phyloP scores from a whole-genome alignment of 352 stramenopile genomes.

The Paralagenidium karlingii region DNA sequence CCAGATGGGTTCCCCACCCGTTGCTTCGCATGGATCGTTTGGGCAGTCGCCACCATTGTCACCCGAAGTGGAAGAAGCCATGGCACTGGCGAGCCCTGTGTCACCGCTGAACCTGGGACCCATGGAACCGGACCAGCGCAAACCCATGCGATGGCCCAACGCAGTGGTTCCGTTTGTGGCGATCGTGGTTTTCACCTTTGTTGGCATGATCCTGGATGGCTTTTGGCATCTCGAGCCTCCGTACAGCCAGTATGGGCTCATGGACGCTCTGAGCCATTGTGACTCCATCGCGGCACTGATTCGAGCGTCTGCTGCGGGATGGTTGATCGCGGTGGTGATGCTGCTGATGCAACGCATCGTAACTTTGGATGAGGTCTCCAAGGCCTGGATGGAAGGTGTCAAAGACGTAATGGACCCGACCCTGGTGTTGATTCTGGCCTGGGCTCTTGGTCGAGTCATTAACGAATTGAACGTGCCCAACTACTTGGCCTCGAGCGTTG shows the following conservation, averaged over 20 bases:
- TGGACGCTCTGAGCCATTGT: constrained; percentile 69
- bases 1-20: neutral
- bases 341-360: constrained; percentile 77
- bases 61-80: constrained; percentile 18
- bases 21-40: neutral
- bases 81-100: constrained; percentile 23
- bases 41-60: neutral
- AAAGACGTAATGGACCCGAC: constrained; percentile 88
- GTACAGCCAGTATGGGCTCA: constrained; percentile 26
- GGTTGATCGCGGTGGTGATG: constrained; percentile 55
- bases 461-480: constrained; percentile 73
- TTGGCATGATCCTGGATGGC: constrained; percentile 81
- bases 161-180: constrained; percentile 69
- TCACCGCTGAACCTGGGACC: constrained; percentile 40
- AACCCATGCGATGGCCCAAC: constrained; percentile 76
- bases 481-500: constrained; percentile 69
- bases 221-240: constrained; percentile 34
- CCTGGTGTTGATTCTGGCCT: constrained; percentile 82
- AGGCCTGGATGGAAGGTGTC: constrained; percentile 84
- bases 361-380: constrained; percentile 75
- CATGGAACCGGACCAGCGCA: constrained; percentile 52
- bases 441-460: constrained; percentile 80
- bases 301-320: constrained; percentile 59
- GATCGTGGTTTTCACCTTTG: constrained; percentile 77
- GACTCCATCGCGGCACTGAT: constrained; percentile 70